Base-by-base conservation (phyloP, 2,329 filamentous ascomycete species). In the Fusarium sp. region DNA sequence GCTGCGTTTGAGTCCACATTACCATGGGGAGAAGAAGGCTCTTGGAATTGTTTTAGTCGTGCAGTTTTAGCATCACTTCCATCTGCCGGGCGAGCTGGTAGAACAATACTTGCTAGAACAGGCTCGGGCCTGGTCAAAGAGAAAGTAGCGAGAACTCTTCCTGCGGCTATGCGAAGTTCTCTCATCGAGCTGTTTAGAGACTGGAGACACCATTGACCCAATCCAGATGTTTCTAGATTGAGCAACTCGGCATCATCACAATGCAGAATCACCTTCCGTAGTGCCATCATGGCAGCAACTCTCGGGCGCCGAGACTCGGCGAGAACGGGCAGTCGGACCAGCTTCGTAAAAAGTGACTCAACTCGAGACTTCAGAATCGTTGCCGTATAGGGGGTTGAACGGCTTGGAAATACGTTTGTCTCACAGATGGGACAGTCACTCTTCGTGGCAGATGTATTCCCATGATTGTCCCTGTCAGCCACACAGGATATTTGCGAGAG, bases 91-190 rank as follows among this genome's bases (percentile, higher is more conserved):
- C 54, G 61, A 57, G 65, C 44, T 26, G 60, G 61, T 37, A 67
- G 31, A 23, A 54, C 26, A 28, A 71, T 52, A 9, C 51, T 71
- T 23, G 61, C 39, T 11, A 63, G 45, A 21, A 19, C 23, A n/a
- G 60, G 39, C 3, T 69, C 68, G 5, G 72, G 61, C 34, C 67
- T 75, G 11, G 67, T 69, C 1, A 75, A 82, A 37, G 94, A 80
- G 77, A 96, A 97, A 1, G 85, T 82, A 49, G 89, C 84, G 26
- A 95, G 77, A 1, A 90, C 88, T 63, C 88, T 86, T 37, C 91
- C 92, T 61, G 94, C 92, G 39, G 91, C 91, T 72, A 98, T 88
- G 31, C 95, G 90, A 28, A 98, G 82, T 77, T 98, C 96, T 75
- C 95, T 88, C 21, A 93, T 79, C 2, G 94, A 97, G 78, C 94